Conservation (phyloP, 1,284 basidiomycete genomes). For the Calocybe gambosa region DNA sequence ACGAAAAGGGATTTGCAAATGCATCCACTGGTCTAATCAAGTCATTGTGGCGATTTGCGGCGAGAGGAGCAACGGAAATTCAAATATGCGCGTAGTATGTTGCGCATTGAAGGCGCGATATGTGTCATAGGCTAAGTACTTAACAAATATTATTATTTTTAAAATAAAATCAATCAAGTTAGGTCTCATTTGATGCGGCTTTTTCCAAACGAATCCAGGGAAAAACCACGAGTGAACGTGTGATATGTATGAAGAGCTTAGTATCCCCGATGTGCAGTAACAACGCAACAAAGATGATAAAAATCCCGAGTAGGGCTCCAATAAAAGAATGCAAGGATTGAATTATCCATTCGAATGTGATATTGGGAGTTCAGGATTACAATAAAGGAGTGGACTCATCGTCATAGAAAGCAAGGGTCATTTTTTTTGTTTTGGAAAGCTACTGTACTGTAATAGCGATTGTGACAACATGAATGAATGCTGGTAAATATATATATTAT, state of each 20-base stretch:
- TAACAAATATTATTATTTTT: background rate
- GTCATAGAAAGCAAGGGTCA: too few species aligned
- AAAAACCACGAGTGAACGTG: background rate
- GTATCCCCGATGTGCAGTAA: background rate
- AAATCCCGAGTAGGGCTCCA: background rate
- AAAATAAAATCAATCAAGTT: background rate
- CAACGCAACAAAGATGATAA: background rate
- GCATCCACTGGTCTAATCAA: background rate
- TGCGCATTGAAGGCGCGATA: too few species aligned
- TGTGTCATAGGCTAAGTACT: too few species aligned
- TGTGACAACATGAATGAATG: background rate
- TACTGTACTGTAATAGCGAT: background rate
- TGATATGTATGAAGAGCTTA: background rate
- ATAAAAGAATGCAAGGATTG: background rate
- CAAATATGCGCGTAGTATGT: too few species aligned
- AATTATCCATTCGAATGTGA: background rate
- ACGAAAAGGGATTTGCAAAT: too few species aligned
- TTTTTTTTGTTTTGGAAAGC: background rate
- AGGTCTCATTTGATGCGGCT: background rate
- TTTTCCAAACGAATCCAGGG: background rate
- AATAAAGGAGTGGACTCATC: too few species aligned
- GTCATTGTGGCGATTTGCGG: background rate
- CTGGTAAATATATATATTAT: constrained; percentile 8
- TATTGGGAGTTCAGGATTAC: too few species aligned
- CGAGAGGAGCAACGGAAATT: background rate